Evolutionary conservation across 768 basidiomycete species (phyloP).

Genomic region (Termitomyces sp.): DNA sequence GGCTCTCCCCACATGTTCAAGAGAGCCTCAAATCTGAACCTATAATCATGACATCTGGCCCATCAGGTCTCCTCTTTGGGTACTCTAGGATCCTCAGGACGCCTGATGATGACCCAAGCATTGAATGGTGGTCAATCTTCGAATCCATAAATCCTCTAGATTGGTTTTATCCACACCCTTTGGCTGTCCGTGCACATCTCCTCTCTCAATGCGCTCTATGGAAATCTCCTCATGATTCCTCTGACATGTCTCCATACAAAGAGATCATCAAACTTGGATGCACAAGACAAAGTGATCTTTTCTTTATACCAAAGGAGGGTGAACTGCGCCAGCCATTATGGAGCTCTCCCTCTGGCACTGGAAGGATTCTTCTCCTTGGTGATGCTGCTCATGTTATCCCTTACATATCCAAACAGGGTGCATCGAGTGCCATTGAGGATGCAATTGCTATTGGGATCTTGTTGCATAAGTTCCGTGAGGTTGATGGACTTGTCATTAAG

Average conservation of each 20-base stretch:
- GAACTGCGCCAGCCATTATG: slow-evolving; percentile 29
- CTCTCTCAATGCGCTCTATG: slow-evolving; percentile 25
- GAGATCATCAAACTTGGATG: slow-evolving; percentile 25
- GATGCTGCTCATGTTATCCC: slow-evolving; percentile 41
- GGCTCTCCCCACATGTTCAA: slow-evolving; percentile 20
- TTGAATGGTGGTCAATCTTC: slow-evolving; percentile 37
- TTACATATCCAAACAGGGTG: slow-evolving; percentile 37
- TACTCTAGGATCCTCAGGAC: slow-evolving; percentile 15
- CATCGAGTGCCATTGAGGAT: slow-evolving; percentile 35
- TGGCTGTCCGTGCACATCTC: slow-evolving; percentile 22
- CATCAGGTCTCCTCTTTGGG: slow-evolving; percentile 29
- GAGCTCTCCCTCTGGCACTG: slow-evolving; percentile 23
- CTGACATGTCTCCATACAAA: slow-evolving; percentile 16
- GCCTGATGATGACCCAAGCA: not conserved
- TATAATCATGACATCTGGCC: slow-evolving; percentile 32
- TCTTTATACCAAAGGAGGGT: slow-evolving; percentile 31
- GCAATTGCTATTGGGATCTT: slow-evolving; percentile 20
- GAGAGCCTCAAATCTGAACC: slow-evolving; percentile 21
- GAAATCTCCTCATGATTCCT: slow-evolving; percentile 28
- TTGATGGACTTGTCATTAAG: too few relatives aligned
- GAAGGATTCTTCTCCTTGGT: slow-evolving; percentile 32
- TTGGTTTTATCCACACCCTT: slow-evolving; percentile 15
- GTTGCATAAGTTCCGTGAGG: not conserved
- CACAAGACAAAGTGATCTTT: slow-evolving; percentile 12
- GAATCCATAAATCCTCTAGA: slow-evolving; percentile 22